Percentiles rank a stretch among this genome's conserved stretches.
phyloP scores from a whole-genome alignment of 257 asterid species.

The Solanum appendiculatum region DNA sequence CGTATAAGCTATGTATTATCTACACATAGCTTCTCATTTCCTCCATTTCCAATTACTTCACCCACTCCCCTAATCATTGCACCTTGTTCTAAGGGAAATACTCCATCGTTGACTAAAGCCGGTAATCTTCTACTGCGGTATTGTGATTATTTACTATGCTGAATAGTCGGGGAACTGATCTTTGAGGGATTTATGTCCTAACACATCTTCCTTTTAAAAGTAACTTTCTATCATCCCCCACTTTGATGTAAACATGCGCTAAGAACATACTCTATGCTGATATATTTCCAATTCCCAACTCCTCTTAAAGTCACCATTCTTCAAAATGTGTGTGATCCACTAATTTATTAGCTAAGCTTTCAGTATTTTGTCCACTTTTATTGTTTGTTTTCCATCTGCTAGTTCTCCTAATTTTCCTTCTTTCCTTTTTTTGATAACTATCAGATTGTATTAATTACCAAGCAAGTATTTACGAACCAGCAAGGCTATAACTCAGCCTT shows the following conservation, averaged over 20 bases:
- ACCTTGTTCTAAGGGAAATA: background rate
- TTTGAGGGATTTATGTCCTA: background rate
- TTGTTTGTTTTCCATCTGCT: background rate
- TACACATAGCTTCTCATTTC: background rate
- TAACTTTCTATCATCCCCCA: background rate
- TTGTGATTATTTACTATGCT: background rate
- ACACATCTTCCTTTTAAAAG: background rate
- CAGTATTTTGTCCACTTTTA: background rate
- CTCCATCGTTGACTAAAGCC: background rate
- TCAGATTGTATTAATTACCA: background rate
- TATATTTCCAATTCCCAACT: background rate
- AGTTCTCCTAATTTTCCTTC: background rate
- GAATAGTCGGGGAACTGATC: background rate
- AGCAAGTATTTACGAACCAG: background rate
- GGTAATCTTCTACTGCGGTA: background rate
- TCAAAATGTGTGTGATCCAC: background rate
- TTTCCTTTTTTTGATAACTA: background rate
- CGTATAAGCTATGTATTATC: background rate
- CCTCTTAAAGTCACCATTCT: background rate
- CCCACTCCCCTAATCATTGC: background rate
- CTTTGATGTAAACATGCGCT: background rate
- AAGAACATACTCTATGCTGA: background rate
- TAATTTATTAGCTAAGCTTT: background rate
- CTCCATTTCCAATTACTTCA: background rate
- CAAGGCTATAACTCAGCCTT: background rate